Evolutionary conservation across 768 basidiomycete species (phyloP).

Genomic region (Amylocystis lapponica): DNA sequence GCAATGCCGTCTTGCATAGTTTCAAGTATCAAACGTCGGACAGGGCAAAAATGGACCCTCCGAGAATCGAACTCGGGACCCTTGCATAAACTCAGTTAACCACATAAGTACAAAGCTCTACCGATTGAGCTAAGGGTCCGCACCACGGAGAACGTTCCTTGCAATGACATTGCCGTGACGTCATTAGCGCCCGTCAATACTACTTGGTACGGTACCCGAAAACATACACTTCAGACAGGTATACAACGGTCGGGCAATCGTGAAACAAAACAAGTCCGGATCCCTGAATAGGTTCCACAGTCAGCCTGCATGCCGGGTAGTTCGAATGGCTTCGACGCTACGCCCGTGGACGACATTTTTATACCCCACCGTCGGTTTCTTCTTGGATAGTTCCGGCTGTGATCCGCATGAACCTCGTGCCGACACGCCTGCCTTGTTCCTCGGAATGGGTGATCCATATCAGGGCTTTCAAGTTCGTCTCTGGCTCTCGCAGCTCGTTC

Average conservation of each 20-base stretch:
- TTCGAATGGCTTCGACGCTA: too few species aligned
- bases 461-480: conserved; percentile 58
- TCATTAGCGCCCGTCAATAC: too few species aligned
- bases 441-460: conserved; percentile 89
- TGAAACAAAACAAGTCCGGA: too few species aligned
- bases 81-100: conserved; percentile 46
- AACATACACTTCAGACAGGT: too few species aligned
- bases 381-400: conserved; percentile 21
- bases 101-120: conserved; percentile 61
- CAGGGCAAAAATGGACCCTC: conserved; percentile 54
- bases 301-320: neutral
- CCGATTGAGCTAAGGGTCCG: conserved; percentile 55
- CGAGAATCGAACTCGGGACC: conserved; percentile 61
- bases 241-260: too few species aligned
- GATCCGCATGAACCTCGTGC: conserved; percentile 56
- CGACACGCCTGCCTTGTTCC: conserved; percentile 71
- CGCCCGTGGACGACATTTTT: too few species aligned
- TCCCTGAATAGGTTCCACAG: neutral
- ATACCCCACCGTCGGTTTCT: conserved; percentile 16
- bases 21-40: neutral
- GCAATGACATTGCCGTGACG: neutral
- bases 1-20: too few species aligned
- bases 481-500: conserved; percentile 41
- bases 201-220: too few species aligned
- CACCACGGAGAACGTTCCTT: too few species aligned